Conservation (phyloP, 2,329 filamentous ascomycete species). For the Colletotrichum liaoningense region DNA sequence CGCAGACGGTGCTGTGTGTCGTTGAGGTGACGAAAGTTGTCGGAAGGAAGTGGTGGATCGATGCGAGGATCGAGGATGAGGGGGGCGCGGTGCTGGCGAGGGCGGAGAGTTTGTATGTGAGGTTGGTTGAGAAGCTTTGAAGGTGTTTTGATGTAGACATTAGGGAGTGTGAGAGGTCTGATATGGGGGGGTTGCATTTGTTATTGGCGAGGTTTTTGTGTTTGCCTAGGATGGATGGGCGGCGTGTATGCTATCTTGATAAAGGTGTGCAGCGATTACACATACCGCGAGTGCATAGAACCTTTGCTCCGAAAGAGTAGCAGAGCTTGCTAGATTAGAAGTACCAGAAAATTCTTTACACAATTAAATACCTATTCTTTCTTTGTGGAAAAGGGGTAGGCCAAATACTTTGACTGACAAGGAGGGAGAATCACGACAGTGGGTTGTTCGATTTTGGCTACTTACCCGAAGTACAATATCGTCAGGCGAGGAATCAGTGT, state of each 20-base stretch:
- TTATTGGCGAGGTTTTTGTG: not conserved
- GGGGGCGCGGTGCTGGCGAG: constrained; percentile 45
- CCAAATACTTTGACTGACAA: not conserved
- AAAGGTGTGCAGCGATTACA: not conserved
- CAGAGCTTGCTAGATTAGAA: not conserved
- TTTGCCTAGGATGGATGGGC: not conserved
- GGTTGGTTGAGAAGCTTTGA: constrained; percentile 30
- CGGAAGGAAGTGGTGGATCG: constrained; percentile 49
- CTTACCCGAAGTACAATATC: no score
- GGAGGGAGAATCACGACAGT: no score
- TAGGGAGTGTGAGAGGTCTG: no score
- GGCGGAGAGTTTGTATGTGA: constrained; percentile 37
- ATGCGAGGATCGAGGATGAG: constrained; percentile 46
- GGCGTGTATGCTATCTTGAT: not conserved
- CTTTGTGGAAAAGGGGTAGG: not conserved
- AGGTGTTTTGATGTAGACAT: no score
- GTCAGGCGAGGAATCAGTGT: no score
- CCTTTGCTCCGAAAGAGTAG: not conserved
- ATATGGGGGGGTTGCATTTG: no score
- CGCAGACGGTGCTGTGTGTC: constrained; percentile 46
- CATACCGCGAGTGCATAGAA: not conserved
- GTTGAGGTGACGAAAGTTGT: constrained; percentile 45
- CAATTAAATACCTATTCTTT: not conserved
- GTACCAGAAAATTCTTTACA: not conserved
- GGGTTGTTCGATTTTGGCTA: no score